Conservation (phyloP, 352 stramenopile species). For the Pythium grandisporangium region DNA sequence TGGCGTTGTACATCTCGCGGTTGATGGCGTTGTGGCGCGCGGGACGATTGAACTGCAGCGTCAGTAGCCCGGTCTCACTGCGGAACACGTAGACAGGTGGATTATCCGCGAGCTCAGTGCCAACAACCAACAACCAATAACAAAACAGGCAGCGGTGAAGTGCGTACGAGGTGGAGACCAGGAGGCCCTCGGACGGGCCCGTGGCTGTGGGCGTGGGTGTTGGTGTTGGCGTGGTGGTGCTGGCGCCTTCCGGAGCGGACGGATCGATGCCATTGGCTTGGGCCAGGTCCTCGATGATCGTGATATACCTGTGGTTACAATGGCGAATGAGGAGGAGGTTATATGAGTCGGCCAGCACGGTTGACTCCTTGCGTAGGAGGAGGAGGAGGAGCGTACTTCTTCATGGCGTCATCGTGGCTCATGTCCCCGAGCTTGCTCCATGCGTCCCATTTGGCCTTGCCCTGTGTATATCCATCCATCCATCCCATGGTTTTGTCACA, state of each 20-base stretch:
- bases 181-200: slow-evolving; percentile 32
- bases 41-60: slow-evolving; percentile 72
- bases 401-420: slow-evolving; percentile 52
- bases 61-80: slow-evolving; percentile 51
- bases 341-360: background rate
- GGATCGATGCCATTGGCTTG: slow-evolving; percentile 23
- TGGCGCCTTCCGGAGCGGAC: slow-evolving; percentile 1
- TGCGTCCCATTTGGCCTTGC: slow-evolving; percentile 76
- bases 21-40: slow-evolving; percentile 86
- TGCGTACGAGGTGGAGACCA: slow-evolving; percentile 43
- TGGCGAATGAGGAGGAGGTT: slow-evolving; percentile 1
- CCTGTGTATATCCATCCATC: slow-evolving; percentile 12
- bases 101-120: background rate
- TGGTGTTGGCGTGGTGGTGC: slow-evolving; percentile 4
- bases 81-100: background rate
- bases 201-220: background rate
- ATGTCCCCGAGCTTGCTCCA: slow-evolving; percentile 65
- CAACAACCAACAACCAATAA: background rate
- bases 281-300: slow-evolving; percentile 62
- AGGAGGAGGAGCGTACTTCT: slow-evolving; percentile 12
- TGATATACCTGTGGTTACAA: too few species aligned
- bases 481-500: slow-evolving; percentile 11
- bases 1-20: slow-evolving; percentile 69
- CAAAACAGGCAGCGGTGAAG: too few species aligned
- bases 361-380: background rate